Evolutionary conservation across 2,329 filamentous ascomycete genomes (phyloP).

Genomic region (Scopulariopsis brevicaulis): DNA sequence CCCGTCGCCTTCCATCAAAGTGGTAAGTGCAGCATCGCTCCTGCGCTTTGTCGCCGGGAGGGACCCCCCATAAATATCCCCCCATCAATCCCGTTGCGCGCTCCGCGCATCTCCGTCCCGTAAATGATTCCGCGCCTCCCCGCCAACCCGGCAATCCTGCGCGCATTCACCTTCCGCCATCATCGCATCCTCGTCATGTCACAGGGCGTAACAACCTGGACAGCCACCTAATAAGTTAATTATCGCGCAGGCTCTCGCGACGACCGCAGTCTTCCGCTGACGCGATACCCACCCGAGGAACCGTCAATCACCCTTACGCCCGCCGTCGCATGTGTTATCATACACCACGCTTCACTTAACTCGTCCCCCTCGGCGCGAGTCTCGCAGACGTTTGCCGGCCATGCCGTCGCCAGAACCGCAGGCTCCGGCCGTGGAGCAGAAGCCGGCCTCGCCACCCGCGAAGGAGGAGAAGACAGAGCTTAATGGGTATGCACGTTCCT

Average conservation of each 20-base stretch:
- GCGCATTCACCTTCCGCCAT: neutral
- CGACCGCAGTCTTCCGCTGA: neutral
- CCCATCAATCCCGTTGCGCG: neutral
- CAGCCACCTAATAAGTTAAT: neutral
- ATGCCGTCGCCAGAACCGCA: slow-evolving; percentile 39
- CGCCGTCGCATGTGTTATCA: slow-evolving; percentile 11
- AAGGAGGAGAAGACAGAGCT: slow-evolving; percentile 19
- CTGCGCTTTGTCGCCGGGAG: neutral
- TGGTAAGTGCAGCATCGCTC: neutral
- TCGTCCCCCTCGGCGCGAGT: neutral
- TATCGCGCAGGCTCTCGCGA: neutral
- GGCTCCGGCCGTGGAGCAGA: slow-evolving; percentile 30
- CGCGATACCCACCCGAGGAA: neutral
- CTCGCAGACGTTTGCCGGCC: slow-evolving; percentile 23
- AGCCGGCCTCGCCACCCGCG: slow-evolving; percentile 23
- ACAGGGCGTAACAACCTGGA: neutral
- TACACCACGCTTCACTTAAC: neutral
- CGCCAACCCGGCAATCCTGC: neutral
- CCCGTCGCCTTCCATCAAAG: neutral
- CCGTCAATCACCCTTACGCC: slow-evolving; percentile 13
- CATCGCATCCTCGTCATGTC: neutral
- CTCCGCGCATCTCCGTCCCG: neutral
- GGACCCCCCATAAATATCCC: neutral
- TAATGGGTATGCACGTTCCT: slow-evolving; percentile 22
- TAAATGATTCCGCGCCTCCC: neutral